These are phyloP conservation scores for Mucor racemosus DNA, from an alignment of 371 early-diverging fungal species.

Conservation along the genomic window DNA sequence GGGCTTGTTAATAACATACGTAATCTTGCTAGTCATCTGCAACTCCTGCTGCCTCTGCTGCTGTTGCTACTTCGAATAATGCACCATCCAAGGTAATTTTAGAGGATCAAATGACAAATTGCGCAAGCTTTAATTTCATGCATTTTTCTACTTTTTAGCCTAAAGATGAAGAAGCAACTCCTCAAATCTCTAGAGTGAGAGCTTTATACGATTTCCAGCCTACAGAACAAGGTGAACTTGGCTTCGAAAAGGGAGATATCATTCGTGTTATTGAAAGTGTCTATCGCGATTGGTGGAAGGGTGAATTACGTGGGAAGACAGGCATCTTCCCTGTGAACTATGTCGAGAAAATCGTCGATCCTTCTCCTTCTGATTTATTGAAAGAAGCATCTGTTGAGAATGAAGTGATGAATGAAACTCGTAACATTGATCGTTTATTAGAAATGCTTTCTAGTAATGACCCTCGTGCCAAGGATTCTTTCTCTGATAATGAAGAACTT, in stretches of 20 bases:
- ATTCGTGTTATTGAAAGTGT: slow-evolving; percentile 83
- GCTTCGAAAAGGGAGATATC: slow-evolving; percentile 79
- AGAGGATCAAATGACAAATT: neutral
- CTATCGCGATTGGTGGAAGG: slow-evolving; percentile 94
- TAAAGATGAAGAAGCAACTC: slow-evolving; percentile 21
- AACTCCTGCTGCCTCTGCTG: slow-evolving; percentile 22
- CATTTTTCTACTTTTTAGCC: neutral
- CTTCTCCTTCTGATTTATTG: slow-evolving; percentile 60
- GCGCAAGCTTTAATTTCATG: neutral
- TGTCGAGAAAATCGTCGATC: slow-evolving; percentile 71
- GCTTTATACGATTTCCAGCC: slow-evolving; percentile 88
- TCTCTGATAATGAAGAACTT: slow-evolving; percentile 87
- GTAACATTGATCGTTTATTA: slow-evolving; percentile 80
- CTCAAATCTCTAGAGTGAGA: slow-evolving; percentile 73
- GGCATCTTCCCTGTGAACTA: slow-evolving; percentile 93
- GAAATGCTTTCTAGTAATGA: slow-evolving; percentile 76
- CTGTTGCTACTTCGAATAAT: slow-evolving; percentile 13
- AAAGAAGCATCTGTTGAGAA: slow-evolving; percentile 72
- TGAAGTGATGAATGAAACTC: slow-evolving; percentile 72
- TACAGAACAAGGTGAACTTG: slow-evolving; percentile 83
- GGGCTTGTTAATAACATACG: slow-evolving; percentile 20
- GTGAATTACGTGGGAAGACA: slow-evolving; percentile 69
- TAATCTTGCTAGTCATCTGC: slow-evolving; percentile 30
- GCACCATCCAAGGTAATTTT: slow-evolving; percentile 20
- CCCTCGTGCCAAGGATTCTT: slow-evolving; percentile 74